These are phyloP conservation scores for Penicillium manginii DNA, from an alignment of 495 filamentous ascomycete species.

Conservation along the genomic window DNA sequence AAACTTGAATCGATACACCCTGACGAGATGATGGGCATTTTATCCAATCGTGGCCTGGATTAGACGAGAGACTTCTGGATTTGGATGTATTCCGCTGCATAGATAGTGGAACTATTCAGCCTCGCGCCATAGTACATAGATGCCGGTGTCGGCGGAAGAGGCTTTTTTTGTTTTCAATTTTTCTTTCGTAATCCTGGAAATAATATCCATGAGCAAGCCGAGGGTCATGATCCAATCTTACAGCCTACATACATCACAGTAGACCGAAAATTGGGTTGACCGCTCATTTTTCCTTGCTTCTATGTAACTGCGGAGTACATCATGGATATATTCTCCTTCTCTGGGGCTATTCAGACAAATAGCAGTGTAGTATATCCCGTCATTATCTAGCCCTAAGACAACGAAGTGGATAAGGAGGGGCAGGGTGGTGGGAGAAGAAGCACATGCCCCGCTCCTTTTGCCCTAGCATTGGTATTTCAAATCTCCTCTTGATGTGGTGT, in stretches of 20 bases:
- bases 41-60: background rate
- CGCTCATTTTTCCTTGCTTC: conserved; percentile 13
- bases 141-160: background rate
- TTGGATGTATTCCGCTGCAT: background rate
- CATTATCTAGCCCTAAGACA: background rate
- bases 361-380: background rate
- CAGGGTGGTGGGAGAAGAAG: background rate
- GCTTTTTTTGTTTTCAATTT: background rate
- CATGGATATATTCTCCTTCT: background rate
- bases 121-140: background rate
- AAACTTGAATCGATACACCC: background rate
- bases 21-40: background rate
- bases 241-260: background rate
- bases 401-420: conserved; percentile 6
- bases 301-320: background rate
- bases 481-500: background rate
- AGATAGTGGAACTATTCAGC: background rate
- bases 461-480: background rate
- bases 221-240: background rate
- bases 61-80: background rate
- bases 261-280: conserved; percentile 14
- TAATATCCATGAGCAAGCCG: background rate
- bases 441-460: conserved; percentile 18
- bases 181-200: background rate
- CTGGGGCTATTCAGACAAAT: background rate